Percentiles rank a stretch among this genome's conserved stretches.
Evolutionary conservation across 2,329 filamentous ascomycete species (phyloP).

Genomic region (Fusarium sp.): DNA sequence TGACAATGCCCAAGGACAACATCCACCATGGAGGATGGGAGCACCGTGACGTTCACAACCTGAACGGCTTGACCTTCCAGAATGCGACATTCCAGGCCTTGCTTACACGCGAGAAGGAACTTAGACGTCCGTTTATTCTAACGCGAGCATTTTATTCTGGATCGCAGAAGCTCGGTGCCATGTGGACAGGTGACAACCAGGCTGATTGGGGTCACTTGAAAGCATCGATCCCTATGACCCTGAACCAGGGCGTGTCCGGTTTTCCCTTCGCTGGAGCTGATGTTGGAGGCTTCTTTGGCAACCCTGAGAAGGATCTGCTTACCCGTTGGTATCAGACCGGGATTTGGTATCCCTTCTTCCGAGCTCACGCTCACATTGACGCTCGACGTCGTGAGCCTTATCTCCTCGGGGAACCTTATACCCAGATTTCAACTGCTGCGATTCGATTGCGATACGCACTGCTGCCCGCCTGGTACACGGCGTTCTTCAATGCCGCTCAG

Average conservation of each 20-base stretch:
- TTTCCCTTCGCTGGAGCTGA: constrained; percentile 96
- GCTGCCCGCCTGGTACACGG: constrained; percentile 95
- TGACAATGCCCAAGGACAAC: constrained; percentile 99
- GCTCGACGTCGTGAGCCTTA: constrained; percentile 95
- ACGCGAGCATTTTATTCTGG: constrained; percentile 94
- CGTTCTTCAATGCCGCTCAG: constrained; percentile 88
- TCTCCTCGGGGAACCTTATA: constrained; percentile 84
- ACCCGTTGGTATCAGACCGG: constrained; percentile 97
- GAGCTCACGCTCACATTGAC: constrained; percentile 96
- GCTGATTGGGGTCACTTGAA: constrained; percentile 91
- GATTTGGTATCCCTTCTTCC: constrained; percentile 98
- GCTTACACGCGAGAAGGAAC: constrained; percentile 84
- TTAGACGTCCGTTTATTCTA: constrained; percentile 88
- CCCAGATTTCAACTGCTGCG: constrained; percentile 85
- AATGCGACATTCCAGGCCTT: constrained; percentile 93
- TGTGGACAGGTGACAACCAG: constrained; percentile 99
- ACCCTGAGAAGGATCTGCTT: constrained; percentile 90
- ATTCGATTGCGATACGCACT: constrained; percentile 89
- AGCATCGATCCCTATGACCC: constrained; percentile 90
- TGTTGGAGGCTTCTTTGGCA: constrained; percentile 97
- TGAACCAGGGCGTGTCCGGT: constrained; percentile 91
- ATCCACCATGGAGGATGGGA: constrained; percentile 93
- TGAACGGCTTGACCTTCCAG: constrained; percentile 94
- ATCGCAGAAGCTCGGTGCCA: constrained; percentile 88
- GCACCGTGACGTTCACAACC: constrained; percentile 94